Evolutionary conservation across 148 eudicot genomes (phyloP).

Genomic region (Limonium bicolor): DNA sequence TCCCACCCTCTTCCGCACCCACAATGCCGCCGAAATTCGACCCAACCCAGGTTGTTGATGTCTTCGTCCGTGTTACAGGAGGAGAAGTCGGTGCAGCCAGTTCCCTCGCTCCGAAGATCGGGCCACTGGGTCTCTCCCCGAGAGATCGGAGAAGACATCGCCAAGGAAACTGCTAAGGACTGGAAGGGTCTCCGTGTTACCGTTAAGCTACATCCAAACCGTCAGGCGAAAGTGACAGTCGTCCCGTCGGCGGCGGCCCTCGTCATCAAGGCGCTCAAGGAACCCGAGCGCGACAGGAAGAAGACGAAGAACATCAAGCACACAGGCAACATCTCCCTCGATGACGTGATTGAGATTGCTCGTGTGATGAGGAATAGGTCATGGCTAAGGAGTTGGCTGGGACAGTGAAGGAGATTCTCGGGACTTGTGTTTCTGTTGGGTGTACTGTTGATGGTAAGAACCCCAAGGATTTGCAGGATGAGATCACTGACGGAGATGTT

Average conservation of each 20-base stretch:
- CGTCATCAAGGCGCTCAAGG: conserved; percentile 64
- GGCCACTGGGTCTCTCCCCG: conserved; percentile 43
- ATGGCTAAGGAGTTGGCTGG: conserved; percentile 51
- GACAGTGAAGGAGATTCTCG: conserved; percentile 58
- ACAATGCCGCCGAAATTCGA: conserved; percentile 69
- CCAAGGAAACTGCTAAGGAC: conserved; percentile 66
- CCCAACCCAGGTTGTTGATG: conserved; percentile 55
- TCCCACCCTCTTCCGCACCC: not conserved
- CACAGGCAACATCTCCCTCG: conserved; percentile 46
- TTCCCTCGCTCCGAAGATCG: conserved; percentile 63
- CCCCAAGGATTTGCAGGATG: conserved; percentile 57
- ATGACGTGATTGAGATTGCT: conserved; percentile 60
- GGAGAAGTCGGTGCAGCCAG: conserved; percentile 67
- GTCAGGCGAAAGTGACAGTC: conserved; percentile 64
- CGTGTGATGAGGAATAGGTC: conserved; percentile 41
- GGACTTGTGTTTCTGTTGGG: conserved; percentile 59
- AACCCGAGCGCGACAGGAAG: conserved; percentile 56
- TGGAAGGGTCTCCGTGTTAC: conserved; percentile 78
- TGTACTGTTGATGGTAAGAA: conserved; percentile 62
- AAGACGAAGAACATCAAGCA: conserved; percentile 63
- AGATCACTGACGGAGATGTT: conserved; percentile 49
- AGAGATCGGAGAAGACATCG: conserved; percentile 77
- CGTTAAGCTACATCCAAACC: conserved; percentile 65
- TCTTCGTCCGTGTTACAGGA: conserved; percentile 65
- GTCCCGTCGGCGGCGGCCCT: conserved; percentile 67